Conservation (phyloP, 1,284 basidiomycete genomes). For the Ganoderma sp. region DNA sequence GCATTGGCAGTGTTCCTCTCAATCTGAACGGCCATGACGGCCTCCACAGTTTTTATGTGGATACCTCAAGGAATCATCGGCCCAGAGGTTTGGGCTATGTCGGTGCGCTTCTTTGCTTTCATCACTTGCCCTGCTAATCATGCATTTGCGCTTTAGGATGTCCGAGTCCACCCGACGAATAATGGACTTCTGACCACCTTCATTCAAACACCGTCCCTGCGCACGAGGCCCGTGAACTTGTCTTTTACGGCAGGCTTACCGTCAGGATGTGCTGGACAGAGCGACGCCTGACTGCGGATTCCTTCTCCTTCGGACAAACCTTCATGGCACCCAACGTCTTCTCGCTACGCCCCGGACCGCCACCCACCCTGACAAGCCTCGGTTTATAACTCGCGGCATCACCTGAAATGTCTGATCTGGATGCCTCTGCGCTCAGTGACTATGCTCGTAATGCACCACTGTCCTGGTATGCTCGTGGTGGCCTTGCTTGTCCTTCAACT, state of each 20-base stretch:
- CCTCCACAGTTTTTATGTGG: too few relatives aligned
- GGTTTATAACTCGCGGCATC: neutral
- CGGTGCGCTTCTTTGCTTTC: neutral
- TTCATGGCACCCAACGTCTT: neutral
- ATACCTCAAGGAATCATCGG: neutral
- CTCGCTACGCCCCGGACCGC: too few relatives aligned
- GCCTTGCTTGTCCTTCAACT: neutral
- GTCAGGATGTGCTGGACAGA: neutral
- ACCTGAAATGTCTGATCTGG: neutral
- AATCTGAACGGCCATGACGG: neutral
- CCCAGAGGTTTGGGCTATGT: neutral
- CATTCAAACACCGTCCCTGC: neutral
- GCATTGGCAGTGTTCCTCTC: neutral
- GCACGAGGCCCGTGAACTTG: neutral
- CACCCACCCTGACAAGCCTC: neutral
- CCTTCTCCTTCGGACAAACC: neutral
- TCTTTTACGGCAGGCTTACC: neutral
- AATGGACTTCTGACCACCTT: neutral
- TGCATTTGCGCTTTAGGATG: neutral
- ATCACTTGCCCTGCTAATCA: neutral
- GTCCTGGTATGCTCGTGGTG: neutral
- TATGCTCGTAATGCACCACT: neutral
- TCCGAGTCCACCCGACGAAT: neutral
- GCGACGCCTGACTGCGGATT: neutral
- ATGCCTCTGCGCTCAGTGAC: too few relatives aligned